phyloP scores from a whole-genome alignment of 345 rosid genomes.

The Mercurialis annua region DNA sequence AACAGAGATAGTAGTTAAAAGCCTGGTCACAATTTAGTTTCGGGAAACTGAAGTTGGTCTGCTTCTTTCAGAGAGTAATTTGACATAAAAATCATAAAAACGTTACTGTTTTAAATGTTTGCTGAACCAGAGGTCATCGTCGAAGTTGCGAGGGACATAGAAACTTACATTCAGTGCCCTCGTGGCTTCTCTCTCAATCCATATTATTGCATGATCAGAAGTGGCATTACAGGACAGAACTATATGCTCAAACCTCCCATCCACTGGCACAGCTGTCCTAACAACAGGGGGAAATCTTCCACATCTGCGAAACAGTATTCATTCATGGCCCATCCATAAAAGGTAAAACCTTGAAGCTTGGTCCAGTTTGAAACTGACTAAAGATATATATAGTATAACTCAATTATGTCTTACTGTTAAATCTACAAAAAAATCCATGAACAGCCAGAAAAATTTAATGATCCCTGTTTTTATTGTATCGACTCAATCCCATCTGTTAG shows the following conservation, averaged over 20 bases:
- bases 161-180: conserved; percentile 69
- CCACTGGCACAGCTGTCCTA: conserved; percentile 91
- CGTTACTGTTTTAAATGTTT: neutral
- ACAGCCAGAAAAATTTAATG: neutral
- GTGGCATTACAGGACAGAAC: conserved; percentile 93
- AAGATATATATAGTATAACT: neutral
- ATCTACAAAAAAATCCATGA: neutral
- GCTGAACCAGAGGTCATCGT: neutral
- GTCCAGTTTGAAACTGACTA: neutral
- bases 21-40: neutral
- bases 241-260: conserved; percentile 92
- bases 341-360: neutral
- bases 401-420: neutral
- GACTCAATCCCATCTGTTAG: neutral
- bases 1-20: neutral
- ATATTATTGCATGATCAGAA: conserved; percentile 88
- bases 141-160: neutral
- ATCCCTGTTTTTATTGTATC: neutral
- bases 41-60: neutral
- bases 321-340: conserved; percentile 8
- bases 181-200: conserved; percentile 86
- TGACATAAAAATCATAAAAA: neutral
- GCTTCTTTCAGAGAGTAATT: neutral
- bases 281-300: conserved; percentile 90
- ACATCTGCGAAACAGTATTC: conserved; percentile 40